Base-by-base conservation (phyloP, 257 asterid species). In the Anisodus acutangulus region DNA sequence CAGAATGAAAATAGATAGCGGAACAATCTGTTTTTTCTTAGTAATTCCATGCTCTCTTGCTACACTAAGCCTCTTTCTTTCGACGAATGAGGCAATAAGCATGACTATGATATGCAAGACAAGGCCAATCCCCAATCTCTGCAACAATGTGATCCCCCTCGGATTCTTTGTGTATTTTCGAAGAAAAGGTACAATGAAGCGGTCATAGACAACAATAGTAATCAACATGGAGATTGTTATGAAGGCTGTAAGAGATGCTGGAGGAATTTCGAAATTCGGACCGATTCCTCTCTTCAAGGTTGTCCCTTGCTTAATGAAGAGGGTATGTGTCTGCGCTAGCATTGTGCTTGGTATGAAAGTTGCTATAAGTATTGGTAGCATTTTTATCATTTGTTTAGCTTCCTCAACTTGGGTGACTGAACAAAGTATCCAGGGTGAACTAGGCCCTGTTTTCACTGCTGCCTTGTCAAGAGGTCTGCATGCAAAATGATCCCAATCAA, bases 401-500 rank as follows among this genome's bases (percentile, higher is more conserved):
- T 92, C 91, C 84, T 93, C 97, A 0, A 93, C 97, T 90, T 93
- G 95, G 9, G 97, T 93, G 35, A 93, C 93, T 3, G 97, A 53
- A 59, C 91, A 88, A 11, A 93, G 82, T 78, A 26, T 87, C 95
- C 95, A 92, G 2, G 94, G 86, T 10, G 92, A 80, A 16, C 4
- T 60, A 12, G 70, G 78, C 0, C 86, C 89, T 0, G 68, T 86
- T 76, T 64, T 83, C 54, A 93, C 95, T 0, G 95, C 91, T 35
- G 97, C 97, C 83, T 85, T 93, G 89, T 93, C 96, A 3, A 93
- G 97, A 19, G 82, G 0, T 76, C 97, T 93, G 69, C 91, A 85
- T 22, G 84, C 82, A 71, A 35, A 43, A 69, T 69, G 10, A 69
- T 15, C 54, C 3, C 53, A 69, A 39, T 68, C 51, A 37, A 12